Base-by-base conservation (phyloP, 2,329 filamentous ascomycete genomes). In the Uncinocarpus reesii region DNA sequence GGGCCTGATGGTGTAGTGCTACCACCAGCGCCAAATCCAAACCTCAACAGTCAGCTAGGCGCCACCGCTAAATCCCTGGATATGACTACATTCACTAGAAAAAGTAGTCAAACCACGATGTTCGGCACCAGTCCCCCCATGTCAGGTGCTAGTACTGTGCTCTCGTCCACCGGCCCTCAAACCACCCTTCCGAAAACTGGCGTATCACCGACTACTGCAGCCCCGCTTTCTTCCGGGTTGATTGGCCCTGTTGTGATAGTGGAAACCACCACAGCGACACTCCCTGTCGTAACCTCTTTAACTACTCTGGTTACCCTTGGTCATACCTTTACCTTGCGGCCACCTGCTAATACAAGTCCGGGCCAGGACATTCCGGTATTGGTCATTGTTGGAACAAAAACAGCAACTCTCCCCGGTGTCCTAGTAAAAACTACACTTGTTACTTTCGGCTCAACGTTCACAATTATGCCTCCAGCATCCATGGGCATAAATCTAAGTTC, bases 321-420 rank as follows among this genome's bases (percentile, higher is more conserved):
- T 18, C 47, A 50, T 40, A 50, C 47, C 32, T 32, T 50, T 18
- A 34, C 24, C 3, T 16, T 50, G 34, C 38, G n/a, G 15, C 32
- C 47, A 11, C 41, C 32, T 21, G 26, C 40, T n/a, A 45, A 38
- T 26, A 45, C 41, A 15, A 29, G 18, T 24, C 11, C 37, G 24
- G 18, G 6, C 11, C 37, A 50, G 18, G 29, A 20, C 23, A 18
- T n/a, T 32, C 35, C 47, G 24, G 45, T 41, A 24, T 7, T 45
- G 16, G 34, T 50, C 26, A 45, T 50, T 45, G 47, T 50, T 45
- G 47, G 47, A 24, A 45, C 29, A 13, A 31, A 38, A 28, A 45
- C 41, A 32, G 40, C 41, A 44, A 45, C 40, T 31, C 23, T 45
- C 23, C 23, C 41, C n/a, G 18, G 11, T 32, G 24, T 45, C 47